Evolutionary conservation across 768 basidiomycete genomes (phyloP).

Genomic region (Suillus subluteus): DNA sequence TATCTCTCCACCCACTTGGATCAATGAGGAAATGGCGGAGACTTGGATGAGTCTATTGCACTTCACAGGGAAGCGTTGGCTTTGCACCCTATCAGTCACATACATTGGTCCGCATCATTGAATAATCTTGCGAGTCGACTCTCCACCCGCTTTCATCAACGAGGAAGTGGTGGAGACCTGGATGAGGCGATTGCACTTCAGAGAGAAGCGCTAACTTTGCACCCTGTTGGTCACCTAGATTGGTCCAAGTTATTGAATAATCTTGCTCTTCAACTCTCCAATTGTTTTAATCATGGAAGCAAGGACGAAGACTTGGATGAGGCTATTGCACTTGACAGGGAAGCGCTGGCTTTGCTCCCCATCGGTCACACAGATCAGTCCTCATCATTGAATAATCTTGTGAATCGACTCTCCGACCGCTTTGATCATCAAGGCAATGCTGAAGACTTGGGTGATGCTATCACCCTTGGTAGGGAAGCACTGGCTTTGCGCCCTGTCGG

Average conservation of each 20-base stretch:
- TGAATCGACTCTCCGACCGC: background rate
- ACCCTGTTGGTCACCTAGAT: background rate
- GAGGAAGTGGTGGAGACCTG: background rate
- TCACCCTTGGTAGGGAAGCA: background rate
- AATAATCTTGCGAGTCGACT: background rate
- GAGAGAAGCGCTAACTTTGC: background rate
- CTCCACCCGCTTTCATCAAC: background rate
- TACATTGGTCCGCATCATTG: rapidly evolving
- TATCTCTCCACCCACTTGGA: no score
- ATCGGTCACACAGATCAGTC: background rate
- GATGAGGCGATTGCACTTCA: background rate
- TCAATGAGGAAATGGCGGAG: no score
- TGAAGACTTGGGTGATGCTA: background rate
- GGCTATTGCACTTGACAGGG: background rate
- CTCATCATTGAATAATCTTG: background rate
- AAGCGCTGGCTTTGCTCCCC: background rate
- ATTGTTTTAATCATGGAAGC: background rate
- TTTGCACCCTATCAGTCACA: background rate
- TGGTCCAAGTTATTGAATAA: background rate
- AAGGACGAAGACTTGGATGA: background rate
- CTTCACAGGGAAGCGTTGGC: no score
- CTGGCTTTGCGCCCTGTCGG: background rate
- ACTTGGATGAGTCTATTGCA: no score
- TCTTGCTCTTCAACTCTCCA: background rate
- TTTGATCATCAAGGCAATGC: background rate